Evolutionary conservation across 805 yeast species (phyloP), one percentile per base, ranked within the genome.

Genomic region (Candida ponderosae): DNA sequence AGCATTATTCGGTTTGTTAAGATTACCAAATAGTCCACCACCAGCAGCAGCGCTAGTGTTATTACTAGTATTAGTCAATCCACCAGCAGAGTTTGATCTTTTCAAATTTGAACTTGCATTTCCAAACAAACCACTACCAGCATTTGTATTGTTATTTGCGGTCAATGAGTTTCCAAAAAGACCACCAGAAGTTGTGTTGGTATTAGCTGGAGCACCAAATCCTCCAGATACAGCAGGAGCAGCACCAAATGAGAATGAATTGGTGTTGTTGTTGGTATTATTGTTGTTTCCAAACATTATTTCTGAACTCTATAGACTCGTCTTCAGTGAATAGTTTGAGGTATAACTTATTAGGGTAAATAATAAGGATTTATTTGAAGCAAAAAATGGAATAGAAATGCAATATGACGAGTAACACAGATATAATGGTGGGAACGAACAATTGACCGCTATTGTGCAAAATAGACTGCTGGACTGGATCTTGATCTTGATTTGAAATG

Each of bases 111-210:
- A 27, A 26, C 39, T 38, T 19, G 33, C 47, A 39, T 41, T 51
- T 10, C 50, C 58, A 45, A 57, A 57, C 15, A 57, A 33, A 4
- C 62, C 59, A 3, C 56, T 51, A 17, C 59, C 48, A 14, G 61
- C 49, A 20, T 53, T 52, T 35, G 58, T 58, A 2, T 55, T 56
- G 5, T 54, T 47, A 7, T 44, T 43, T 10, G 46, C 47, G 31
- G 46, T 40, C 9, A 38, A 46, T 15, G 41, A 29, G 34, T 43
- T 47, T 5, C 57, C 56, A 37, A 56, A 53, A 19, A 54, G 36
- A 8, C 46, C 41, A 18, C 42, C 46, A 4, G 36, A 20, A n/a
- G 32, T 16, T 5, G 16, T 5, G 7, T 7, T 29, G 20, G n/a
- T 31, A 18, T n/a, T 26, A 26, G 8, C 29, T 18, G 17, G 30